phyloP scores from a whole-genome alignment of 192 early-diverging fungal species.

The Anaeromyces robustus region DNA sequence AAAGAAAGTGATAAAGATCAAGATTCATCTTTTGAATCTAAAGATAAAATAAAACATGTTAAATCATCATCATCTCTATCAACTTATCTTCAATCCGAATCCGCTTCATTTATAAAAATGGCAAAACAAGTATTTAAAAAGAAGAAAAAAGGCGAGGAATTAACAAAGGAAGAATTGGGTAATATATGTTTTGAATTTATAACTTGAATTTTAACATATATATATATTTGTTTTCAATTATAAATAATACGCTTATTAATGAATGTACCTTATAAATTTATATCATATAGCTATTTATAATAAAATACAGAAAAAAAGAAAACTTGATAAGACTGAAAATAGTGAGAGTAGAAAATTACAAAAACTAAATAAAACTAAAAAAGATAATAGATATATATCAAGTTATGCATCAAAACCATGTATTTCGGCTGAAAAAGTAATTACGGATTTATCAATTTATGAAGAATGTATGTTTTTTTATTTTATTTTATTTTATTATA shows the following conservation, averaged over 20 bases:
- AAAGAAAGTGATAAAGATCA: neutral
- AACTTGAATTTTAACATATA: too few relatives aligned
- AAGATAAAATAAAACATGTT: neutral
- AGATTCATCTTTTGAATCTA: neutral
- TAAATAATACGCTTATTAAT: too few relatives aligned
- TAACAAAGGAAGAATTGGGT: neutral
- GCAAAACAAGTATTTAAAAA: neutral
- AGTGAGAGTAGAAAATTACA: neutral
- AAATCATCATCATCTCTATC: neutral
- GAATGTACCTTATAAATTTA: too few relatives aligned
- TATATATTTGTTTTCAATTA: too few relatives aligned
- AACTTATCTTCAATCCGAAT: neutral
- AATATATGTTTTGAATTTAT: too few relatives aligned
- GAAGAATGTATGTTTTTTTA: neutral
- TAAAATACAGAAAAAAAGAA: neutral
- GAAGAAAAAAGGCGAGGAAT: neutral
- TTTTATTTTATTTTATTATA: too few relatives aligned
- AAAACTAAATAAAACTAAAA: neutral
- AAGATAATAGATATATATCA: neutral
- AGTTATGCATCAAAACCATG: neutral
- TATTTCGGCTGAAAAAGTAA: neutral
- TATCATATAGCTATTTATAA: neutral
- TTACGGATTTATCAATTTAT: neutral
- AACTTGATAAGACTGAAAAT: neutral
- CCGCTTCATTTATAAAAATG: neutral